phyloP scores from a whole-genome alignment of 805 yeast species.

The Crinitomyces ghanaensis region DNA sequence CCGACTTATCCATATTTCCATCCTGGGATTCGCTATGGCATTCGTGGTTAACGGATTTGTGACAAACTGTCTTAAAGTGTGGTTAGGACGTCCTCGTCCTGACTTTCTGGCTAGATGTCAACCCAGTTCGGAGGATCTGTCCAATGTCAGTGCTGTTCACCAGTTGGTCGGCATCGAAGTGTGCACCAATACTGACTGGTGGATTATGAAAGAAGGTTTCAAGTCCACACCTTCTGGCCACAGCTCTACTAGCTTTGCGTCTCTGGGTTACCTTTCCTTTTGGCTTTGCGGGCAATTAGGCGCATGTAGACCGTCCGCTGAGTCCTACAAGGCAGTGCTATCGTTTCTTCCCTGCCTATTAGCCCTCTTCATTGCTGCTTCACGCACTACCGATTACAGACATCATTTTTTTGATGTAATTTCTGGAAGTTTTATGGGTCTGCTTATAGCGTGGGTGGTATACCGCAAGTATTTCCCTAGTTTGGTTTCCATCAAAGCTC shows the following conservation, averaged over 20 bases:
- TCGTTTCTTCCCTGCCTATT: conserved; percentile 33
- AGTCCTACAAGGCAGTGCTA: conserved; percentile 16
- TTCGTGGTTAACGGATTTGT: conserved; percentile 47
- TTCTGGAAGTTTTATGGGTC: conserved; percentile 62
- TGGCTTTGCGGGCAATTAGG: conserved; percentile 40
- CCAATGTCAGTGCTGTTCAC: conserved; percentile 21
- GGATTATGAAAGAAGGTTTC: conserved; percentile 37
- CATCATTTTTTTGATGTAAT: conserved; percentile 85
- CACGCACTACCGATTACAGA: conserved; percentile 81
- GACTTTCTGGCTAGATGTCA: conserved; percentile 80
- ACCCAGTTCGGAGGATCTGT: conserved; percentile 50
- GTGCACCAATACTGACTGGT: conserved; percentile 25
- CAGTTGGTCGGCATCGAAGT: conserved; percentile 24
- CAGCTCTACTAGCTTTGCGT: conserved; percentile 41
- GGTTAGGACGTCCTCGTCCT: conserved; percentile 87
- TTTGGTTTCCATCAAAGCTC: conserved; percentile 8
- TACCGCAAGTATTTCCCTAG: conserved; percentile 16
- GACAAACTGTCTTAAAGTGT: conserved; percentile 67
- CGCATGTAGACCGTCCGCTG: conserved; percentile 28
- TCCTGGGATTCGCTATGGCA: conserved; percentile 54
- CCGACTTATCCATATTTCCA: conserved; percentile 48
- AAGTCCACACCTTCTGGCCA: conserved; percentile 51
- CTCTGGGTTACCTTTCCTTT: conserved; percentile 35
- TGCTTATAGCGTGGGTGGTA: conserved; percentile 40
- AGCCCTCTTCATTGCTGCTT: conserved; percentile 68